Percentiles rank a stretch among this genome's conserved stretches.
phyloP scores from a whole-genome alignment of 257 asterid genomes.

The Primulina eburnea region DNA sequence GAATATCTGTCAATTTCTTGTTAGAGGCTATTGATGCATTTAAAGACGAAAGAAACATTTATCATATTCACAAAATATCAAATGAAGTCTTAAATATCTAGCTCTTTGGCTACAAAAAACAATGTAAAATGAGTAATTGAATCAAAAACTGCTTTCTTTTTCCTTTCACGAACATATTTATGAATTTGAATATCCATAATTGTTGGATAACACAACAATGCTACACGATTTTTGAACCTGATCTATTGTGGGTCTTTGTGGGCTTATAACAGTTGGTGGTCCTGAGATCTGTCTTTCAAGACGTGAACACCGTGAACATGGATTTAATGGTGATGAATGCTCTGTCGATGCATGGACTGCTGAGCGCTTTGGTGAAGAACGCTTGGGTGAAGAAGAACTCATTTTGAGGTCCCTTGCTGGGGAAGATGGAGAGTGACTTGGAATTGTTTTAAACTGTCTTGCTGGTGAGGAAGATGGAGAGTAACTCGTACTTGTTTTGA shows the following conservation, averaged over 20 bases:
- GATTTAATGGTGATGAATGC: conserved; percentile 48
- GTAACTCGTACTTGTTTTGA: conserved; percentile 21
- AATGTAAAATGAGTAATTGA: background rate
- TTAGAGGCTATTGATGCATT: conserved; percentile 12
- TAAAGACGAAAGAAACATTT: conserved; percentile 8
- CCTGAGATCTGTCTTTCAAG: conserved; percentile 28
- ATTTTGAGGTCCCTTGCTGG: conserved; percentile 27
- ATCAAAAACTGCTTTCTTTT: conserved; percentile 13
- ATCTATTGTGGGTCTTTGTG: conserved; percentile 27
- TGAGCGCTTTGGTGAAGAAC: conserved; percentile 31
- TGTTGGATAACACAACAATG: conserved; percentile 16
- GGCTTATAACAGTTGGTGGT: conserved; percentile 28
- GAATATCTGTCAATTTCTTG: conserved; percentile 3
- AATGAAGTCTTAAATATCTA: conserved; percentile 7
- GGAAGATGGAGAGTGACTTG: conserved; percentile 28
- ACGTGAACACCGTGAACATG: conserved; percentile 36
- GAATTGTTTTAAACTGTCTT: conserved; percentile 11
- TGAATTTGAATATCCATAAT: conserved; percentile 15
- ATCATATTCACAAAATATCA: conserved; percentile 20
- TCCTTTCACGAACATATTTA: conserved; percentile 7
- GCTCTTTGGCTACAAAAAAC: conserved; percentile 1
- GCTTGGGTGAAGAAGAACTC: conserved; percentile 32
- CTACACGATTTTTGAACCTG: conserved; percentile 21
- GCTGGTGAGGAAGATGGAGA: conserved; percentile 41
- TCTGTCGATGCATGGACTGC: conserved; percentile 25